Evolutionary conservation across 177 flowering plant genomes (phyloP), one percentile per base, ranked within the genome.

Genomic region (Vitis hybrid): DNA sequence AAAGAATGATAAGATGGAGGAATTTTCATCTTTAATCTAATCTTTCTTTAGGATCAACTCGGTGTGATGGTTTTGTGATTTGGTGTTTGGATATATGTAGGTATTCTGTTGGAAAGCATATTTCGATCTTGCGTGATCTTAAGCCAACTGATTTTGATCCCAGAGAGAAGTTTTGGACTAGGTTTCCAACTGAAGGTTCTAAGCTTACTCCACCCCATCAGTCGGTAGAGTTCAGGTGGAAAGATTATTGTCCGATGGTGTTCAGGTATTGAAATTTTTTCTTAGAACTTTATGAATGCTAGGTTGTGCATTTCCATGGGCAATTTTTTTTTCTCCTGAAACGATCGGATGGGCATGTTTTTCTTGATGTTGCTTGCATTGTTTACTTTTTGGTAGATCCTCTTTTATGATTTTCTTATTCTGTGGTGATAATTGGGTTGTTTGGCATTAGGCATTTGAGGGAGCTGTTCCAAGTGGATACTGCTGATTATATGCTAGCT

Each of bases 401-500:
- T 56, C 14, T 3, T 48, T 58, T 61, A 7, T 30, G 2, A 15
- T 73, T 64, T 27, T 24, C 17, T 65, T 53, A 3, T 67, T 11
- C 14, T 54, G 18, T 49, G 54, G 58, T 58, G 60, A 54, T 63
- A 17, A 62, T 54, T 56, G 62, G 24, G 58, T 60, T 65, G 60
- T 58, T 71, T 53, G 64, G 11, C 51, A 50, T 58, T 58, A 94
- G 98, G 65, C 89, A 79, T 76, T 74, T 95, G 83, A 84, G 99
- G 73, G 84, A 86, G 80, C 73, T 88, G 20, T 93, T 93, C 75
- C 84, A 78, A 70, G 87, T 95, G 12, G 98, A 95, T 82, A 88
- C 98, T 30, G 98, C 93, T 7, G 97, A 95, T 79, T 95, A 95
- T 78, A 95, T 93, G 99, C 70, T 93, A 61, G 92, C 98, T 52